phyloP scores from a whole-genome alignment of 129 eudicot species.

The Heracleum sosnowskyi region DNA sequence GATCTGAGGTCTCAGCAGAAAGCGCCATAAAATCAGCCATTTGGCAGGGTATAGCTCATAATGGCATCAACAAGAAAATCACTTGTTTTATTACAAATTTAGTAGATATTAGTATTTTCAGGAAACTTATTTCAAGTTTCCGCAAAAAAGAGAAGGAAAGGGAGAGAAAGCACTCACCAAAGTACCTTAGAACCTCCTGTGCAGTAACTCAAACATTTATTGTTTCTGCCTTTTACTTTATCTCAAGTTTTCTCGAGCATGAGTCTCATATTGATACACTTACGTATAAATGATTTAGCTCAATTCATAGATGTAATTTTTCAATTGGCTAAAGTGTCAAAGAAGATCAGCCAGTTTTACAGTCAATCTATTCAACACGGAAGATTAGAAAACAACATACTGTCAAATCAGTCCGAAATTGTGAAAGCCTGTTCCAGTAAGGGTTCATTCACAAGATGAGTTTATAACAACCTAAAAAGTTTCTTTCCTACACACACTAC shows the following conservation, averaged over 20 bases:
- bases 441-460: background rate
- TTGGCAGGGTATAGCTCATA: background rate
- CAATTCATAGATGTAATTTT: background rate
- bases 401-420: background rate
- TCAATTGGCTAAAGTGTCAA: background rate
- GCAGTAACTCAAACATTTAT: background rate
- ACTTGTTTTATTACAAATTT: background rate
- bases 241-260: background rate
- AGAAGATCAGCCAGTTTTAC: background rate
- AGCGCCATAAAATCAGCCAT: background rate
- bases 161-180: background rate
- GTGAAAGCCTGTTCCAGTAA: background rate
- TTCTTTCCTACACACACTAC: background rate
- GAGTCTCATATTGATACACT: background rate
- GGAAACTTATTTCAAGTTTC: background rate
- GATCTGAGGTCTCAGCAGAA: conserved; percentile 3
- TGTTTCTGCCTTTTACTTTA: background rate
- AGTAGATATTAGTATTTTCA: background rate
- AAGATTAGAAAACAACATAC: background rate
- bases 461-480: too few relatives aligned
- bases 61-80: background rate
- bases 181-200: background rate
- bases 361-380: background rate
- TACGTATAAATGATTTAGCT: background rate
- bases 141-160: background rate